These are phyloP conservation scores for Angophora floribunda DNA, from an alignment of 345 rosid species.

Conservation along the genomic window DNA sequence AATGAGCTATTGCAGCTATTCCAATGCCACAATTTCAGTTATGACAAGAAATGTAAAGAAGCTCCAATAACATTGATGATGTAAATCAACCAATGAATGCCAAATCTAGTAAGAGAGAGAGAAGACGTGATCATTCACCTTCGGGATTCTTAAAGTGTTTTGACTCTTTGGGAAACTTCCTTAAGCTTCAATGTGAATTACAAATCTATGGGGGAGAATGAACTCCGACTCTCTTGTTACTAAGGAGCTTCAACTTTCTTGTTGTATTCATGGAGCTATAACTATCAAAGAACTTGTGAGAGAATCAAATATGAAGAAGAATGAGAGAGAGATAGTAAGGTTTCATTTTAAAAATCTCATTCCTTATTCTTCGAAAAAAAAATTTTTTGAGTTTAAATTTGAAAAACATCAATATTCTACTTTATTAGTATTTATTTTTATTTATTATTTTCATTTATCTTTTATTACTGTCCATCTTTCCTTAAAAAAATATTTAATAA, in stretches of 20 bases:
- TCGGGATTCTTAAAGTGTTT: neutral
- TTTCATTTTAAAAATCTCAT: too few relatives aligned
- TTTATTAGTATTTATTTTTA: too few relatives aligned
- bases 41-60: too few relatives aligned
- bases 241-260: neutral
- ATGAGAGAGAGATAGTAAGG: neutral
- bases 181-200: neutral
- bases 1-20: neutral
- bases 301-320: too few relatives aligned
- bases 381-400: neutral
- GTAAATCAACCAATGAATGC: neutral
- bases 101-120: neutral
- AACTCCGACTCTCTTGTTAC: neutral
- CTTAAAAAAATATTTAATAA: too few relatives aligned
- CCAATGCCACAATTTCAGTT: neutral
- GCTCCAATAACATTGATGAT: neutral
- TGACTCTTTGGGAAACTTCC: fast-evolving
- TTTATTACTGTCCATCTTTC: neutral
- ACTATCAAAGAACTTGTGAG: too few relatives aligned
- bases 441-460: too few relatives aligned
- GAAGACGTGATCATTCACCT: neutral
- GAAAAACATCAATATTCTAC: neutral
- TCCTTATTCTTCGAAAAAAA: too few relatives aligned
- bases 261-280: neutral
- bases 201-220: neutral